Percentiles rank a stretch among this genome's conserved stretches.
phyloP scores from a whole-genome alignment of 1,284 basidiomycete species.

The Pseudozyma thailandica region DNA sequence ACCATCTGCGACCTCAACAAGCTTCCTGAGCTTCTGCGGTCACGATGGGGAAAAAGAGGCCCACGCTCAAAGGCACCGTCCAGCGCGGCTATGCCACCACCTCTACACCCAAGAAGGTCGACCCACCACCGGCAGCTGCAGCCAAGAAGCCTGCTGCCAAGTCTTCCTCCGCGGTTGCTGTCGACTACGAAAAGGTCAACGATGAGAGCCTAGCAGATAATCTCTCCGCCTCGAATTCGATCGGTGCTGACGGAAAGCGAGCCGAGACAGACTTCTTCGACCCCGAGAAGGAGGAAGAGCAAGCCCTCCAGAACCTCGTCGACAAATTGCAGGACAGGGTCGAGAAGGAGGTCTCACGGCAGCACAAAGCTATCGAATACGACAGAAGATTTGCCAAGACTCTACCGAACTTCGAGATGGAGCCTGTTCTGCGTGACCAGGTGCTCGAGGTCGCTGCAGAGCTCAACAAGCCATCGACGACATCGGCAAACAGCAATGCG shows the following conservation, averaged over 20 bases:
- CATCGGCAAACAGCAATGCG: slow-evolving; percentile 26
- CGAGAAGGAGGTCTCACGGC: slow-evolving; percentile 85
- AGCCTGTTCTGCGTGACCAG: slow-evolving; percentile 74
- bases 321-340: slow-evolving; percentile 87
- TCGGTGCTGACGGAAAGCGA: slow-evolving; percentile 10
- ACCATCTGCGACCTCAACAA: slow-evolving; percentile 1
- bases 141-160: slow-evolving; percentile 64
- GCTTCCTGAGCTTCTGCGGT: neutral
- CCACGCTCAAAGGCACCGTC: slow-evolving; percentile 58
- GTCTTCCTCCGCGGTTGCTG: slow-evolving; percentile 48
- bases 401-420: slow-evolving; percentile 76
- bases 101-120: slow-evolving; percentile 82
- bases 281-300: slow-evolving; percentile 60
- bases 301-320: slow-evolving; percentile 64
- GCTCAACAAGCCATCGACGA: slow-evolving; percentile 67
- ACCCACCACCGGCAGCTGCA: slow-evolving; percentile 58
- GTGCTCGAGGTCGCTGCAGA: slow-evolving; percentile 73
- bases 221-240: slow-evolving; percentile 18
- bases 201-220: slow-evolving; percentile 40
- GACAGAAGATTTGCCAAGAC: slow-evolving; percentile 81
- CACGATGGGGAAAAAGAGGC: slow-evolving; percentile 61
- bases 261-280: slow-evolving; percentile 34
- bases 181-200: slow-evolving; percentile 40
- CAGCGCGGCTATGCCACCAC: slow-evolving; percentile 67
- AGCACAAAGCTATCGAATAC: slow-evolving; percentile 79